Evolutionary conservation across 148 eudicot genomes (phyloP).

Genomic region (Vaccinium vitisidaea): DNA sequence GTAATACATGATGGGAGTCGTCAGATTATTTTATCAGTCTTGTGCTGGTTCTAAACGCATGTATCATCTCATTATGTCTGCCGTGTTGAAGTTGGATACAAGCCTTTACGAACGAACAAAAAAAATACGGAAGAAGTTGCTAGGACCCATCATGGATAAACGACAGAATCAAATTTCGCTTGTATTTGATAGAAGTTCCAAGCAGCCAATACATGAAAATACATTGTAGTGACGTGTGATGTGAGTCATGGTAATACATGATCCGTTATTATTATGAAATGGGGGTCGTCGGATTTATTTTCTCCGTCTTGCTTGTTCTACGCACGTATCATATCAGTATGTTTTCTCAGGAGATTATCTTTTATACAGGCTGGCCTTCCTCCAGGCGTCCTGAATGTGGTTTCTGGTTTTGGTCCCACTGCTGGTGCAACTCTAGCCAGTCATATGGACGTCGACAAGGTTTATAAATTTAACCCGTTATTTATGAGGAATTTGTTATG

Average conservation of each 20-base stretch:
- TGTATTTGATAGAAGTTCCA: neutral
- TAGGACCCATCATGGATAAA: neutral
- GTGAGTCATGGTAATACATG: neutral
- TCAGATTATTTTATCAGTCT: too few relatives aligned
- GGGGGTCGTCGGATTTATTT: neutral
- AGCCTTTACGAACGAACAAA: neutral
- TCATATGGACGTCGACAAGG: conserved; percentile 73
- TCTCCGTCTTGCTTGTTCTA: neutral
- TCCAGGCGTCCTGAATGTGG: conserved; percentile 56
- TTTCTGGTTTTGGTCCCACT: conserved; percentile 63
- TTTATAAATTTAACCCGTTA: neutral
- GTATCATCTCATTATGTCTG: neutral
- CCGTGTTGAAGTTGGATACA: neutral
- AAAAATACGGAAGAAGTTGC: neutral
- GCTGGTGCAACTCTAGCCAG: conserved; percentile 61
- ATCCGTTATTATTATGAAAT: neutral
- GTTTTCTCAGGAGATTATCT: conserved; percentile 9
- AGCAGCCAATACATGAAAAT: neutral
- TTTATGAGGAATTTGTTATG: neutral
- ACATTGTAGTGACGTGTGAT: neutral
- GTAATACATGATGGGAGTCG: too few relatives aligned
- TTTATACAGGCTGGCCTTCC: conserved; percentile 57
- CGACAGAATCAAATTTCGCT: neutral
- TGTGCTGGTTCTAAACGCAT: too few relatives aligned
- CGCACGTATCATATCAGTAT: neutral